These are phyloP conservation scores for Leccinum imitatum DNA, from an alignment of 768 basidiomycete species.

Conservation along the genomic window DNA sequence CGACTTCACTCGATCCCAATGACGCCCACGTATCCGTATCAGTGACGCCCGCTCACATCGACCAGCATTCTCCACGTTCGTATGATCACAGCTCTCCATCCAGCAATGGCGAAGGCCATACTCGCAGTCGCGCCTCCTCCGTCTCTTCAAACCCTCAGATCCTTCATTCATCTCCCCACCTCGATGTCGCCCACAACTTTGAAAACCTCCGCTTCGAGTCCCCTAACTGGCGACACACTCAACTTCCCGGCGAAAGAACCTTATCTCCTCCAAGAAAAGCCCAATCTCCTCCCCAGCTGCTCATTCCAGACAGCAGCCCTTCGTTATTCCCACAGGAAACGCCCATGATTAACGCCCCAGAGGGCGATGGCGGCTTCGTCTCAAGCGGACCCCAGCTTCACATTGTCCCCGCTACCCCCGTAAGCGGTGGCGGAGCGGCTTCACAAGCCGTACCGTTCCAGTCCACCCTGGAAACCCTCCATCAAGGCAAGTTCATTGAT, in stretches of 20 bases:
- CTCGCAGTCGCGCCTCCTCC: constrained; percentile 63
- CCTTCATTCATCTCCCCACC: constrained; percentile 50
- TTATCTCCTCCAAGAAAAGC: constrained; percentile 49
- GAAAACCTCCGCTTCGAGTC: constrained; percentile 66
- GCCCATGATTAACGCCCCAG: constrained; percentile 62
- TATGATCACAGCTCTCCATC: constrained; percentile 69
- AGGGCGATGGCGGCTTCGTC: constrained; percentile 49
- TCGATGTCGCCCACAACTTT: constrained; percentile 56
- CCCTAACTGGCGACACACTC: constrained; percentile 53
- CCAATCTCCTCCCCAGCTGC: constrained; percentile 59
- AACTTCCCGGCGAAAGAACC: constrained; percentile 44
- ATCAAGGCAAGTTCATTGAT: constrained; percentile 50
- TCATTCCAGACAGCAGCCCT: constrained; percentile 57
- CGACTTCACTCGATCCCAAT: constrained; percentile 32
- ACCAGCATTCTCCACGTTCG: constrained; percentile 40
- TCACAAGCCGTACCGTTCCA: constrained; percentile 52
- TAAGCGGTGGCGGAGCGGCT: constrained; percentile 57
- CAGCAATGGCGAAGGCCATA: constrained; percentile 52
- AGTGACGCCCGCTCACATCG: constrained; percentile 35
- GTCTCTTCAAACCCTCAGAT: constrained; percentile 56
- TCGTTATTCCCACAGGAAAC: constrained; percentile 40
- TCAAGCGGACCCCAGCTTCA: constrained; percentile 62
- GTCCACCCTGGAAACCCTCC: constrained; percentile 46
- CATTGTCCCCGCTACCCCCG: constrained; percentile 81
- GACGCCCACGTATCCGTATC: constrained; percentile 39